Percentiles rank a stretch among this genome's conserved stretches.
Evolutionary conservation across 345 rosid species (phyloP).

Genomic region (Raphanus sativus): DNA sequence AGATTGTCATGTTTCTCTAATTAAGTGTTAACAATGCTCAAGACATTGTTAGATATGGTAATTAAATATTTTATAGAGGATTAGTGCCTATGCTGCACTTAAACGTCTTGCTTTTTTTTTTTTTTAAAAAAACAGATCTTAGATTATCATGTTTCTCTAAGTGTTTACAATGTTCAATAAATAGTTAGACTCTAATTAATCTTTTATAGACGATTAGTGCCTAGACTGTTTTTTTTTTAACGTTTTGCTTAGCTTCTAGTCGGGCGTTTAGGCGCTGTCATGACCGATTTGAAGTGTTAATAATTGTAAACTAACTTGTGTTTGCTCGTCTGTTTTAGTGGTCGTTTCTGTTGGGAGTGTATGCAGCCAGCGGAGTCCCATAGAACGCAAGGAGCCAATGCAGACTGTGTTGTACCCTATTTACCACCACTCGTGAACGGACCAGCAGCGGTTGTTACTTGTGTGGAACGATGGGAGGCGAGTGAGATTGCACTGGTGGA

Average conservation of each 20-base stretch:
- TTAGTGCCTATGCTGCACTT: no score
- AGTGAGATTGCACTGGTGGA: neutral
- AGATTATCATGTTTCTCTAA: neutral
- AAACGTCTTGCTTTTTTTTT: constrained; percentile 6
- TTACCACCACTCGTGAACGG: neutral
- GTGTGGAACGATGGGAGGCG: constrained; percentile 17
- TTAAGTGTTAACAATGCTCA: neutral
- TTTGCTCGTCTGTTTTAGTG: constrained; percentile 2
- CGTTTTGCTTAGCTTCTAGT: neutral
- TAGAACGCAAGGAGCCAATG: rapidly evolving
- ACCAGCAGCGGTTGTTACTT: neutral
- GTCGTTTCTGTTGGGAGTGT: constrained; percentile 10
- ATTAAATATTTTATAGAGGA: no score
- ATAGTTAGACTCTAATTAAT: neutral
- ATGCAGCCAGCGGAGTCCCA: neutral
- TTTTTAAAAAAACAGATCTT: neutral
- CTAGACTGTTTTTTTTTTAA: neutral
- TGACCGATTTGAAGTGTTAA: neutral
- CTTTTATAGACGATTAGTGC: neutral
- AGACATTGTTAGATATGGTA: neutral
- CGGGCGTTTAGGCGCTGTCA: neutral
- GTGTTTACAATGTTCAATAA: neutral
- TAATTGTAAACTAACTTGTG: neutral
- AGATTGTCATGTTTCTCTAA: neutral
- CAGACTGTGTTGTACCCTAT: neutral